Conservation (phyloP, 352 stramenopile genomes). For the Pythium aphanidermatum region DNA sequence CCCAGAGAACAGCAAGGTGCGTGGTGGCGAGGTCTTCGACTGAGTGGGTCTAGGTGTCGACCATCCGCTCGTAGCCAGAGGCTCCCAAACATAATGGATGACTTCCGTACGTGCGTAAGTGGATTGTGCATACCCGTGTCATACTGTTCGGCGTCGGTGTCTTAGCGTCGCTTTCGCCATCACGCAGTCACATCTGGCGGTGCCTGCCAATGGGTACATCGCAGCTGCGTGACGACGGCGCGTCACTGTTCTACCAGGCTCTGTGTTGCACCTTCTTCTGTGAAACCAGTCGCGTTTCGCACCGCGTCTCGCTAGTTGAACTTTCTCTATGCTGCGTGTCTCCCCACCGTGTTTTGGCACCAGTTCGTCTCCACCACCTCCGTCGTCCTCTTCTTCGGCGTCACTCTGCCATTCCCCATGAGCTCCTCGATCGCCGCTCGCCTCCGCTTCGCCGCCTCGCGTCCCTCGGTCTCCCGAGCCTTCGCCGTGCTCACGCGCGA, state of each 20-base stretch:
- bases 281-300: conserved; percentile 1
- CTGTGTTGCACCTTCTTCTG: conserved; percentile 2
- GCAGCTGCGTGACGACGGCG: conserved; percentile 5
- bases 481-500: conserved; percentile 73
- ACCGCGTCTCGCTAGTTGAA: conserved; percentile 21
- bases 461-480: conserved; percentile 21
- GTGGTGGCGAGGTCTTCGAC: conserved; percentile 62
- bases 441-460: conserved; percentile 24
- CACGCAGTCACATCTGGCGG: background rate
- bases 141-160: background rate
- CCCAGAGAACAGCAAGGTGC: conserved; percentile 27
- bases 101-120: too few species aligned
- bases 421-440: conserved; percentile 3
- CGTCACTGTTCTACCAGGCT: conserved; percentile 3
- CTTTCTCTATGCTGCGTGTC: conserved; percentile 1
- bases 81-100: too few species aligned
- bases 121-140: too few species aligned
- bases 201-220: too few species aligned
- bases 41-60: conserved; percentile 17
- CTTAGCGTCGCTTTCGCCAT: background rate
- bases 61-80: background rate
- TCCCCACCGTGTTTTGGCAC: conserved; percentile 24
- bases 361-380: background rate
- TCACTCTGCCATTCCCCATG: conserved; percentile 2
- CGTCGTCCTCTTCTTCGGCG: background rate